Base-by-base conservation (phyloP, 169 alveolate species). In the Plasmodium billcollinsi region DNA sequence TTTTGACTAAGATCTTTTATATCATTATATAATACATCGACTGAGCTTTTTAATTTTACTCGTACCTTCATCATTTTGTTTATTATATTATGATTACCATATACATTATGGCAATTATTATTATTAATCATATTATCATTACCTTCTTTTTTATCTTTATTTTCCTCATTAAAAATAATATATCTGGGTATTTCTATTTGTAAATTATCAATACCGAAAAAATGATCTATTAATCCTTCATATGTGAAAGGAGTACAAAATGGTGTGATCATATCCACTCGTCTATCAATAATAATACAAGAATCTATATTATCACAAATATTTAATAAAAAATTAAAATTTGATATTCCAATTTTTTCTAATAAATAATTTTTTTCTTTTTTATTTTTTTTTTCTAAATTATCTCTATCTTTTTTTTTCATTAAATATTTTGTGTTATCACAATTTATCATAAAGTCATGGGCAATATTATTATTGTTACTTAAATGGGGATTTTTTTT, bases 231-330 rank as follows among this genome's bases (percentile, higher is more conserved):
- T 43, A 95, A 50, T 15, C 96, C 97, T 71, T 95, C 96, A 71
- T 95, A 95, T 4, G 97, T 93, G 67, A 95, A 95, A 33, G 96
- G 95, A 3, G 97, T 91, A 58, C 94, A 86, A 59, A 95, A 83
- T 1, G 96, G 97, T 26, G 97, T 94, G 2, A 93, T 71, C 83
- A 95, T 83, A 52, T 95, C 97, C 6, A 93, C 92, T 43, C 92
- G 90, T 45, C 97, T 74, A 45, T 95, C 97, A 3, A 95, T 88
- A 24, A 95, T 72, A 14, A 95, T 90, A 14, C 93, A 69, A 39
- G 83, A 71, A 29, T 93, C 92, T 18, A 88, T 58, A 9, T 65
- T 33, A 0, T n/a, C 15, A 8, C 83, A 80, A 3, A 39, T 33
- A 33, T 66, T 80, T 39, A 80, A 50, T 26, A 80, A 72, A 47